These are phyloP conservation scores for Gastrodia elata DNA, from an alignment of 106 monocot genomes.

Conservation along the genomic window DNA sequence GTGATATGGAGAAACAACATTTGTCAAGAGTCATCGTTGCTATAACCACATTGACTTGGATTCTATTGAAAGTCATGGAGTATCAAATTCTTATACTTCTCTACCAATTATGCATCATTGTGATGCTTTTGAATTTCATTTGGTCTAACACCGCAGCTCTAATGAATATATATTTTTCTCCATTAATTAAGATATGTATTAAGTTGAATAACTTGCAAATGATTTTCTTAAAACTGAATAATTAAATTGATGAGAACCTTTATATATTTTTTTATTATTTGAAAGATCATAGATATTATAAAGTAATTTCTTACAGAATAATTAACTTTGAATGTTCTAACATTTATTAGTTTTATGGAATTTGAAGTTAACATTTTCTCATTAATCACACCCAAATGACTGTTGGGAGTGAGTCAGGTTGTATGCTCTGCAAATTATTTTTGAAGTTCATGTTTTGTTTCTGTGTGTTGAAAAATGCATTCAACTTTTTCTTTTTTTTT, in stretches of 20 bases:
- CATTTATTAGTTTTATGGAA: background rate
- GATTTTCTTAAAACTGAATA: background rate
- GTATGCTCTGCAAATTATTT: too few species aligned
- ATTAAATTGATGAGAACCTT: too few species aligned
- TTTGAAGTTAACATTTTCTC: too few species aligned
- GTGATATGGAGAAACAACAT: constrained; percentile 56
- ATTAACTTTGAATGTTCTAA: background rate
- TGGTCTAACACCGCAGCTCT: constrained; percentile 53
- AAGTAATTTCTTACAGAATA: background rate
- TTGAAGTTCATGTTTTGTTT: too few species aligned
- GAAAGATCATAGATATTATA: too few species aligned
- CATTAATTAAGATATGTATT: background rate
- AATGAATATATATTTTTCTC: constrained; percentile 26
- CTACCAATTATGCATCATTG: constrained; percentile 38
- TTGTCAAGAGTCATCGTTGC: constrained; percentile 38
- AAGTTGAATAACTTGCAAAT: background rate
- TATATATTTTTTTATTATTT: too few species aligned
- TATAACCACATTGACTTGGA: constrained; percentile 35
- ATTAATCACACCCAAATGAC: too few species aligned
- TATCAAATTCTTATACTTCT: constrained; percentile 62
- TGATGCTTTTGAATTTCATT: constrained; percentile 52
- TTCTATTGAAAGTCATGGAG: constrained; percentile 66
- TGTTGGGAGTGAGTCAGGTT: too few species aligned
- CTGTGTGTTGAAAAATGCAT: too few species aligned
- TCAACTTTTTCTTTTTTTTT: too few species aligned